Conservation (phyloP, 176 grass and related monocot species). For the Phragmites australis region DNA sequence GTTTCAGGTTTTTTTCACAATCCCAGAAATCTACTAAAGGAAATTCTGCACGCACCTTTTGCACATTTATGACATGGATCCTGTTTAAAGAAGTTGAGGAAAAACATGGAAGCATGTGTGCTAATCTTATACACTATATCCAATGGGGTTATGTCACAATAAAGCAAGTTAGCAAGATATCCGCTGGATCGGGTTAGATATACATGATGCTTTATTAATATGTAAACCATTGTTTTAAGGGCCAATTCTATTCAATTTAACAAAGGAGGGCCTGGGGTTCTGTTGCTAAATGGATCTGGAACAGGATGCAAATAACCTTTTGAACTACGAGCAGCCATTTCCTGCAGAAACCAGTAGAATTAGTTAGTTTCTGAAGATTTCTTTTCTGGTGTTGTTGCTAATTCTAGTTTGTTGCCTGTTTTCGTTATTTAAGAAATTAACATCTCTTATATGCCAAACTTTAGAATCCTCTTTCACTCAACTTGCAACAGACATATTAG, state of each 20-base stretch:
- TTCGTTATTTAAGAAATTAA: conserved; percentile 5
- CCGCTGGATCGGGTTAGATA: too few species aligned
- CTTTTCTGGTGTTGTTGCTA: not conserved
- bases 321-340: not conserved
- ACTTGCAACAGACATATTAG: not conserved
- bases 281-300: conserved; percentile 15
- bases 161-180: not conserved
- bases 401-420: not conserved
- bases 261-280: not conserved
- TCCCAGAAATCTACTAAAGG: conserved; percentile 11
- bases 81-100: not conserved
- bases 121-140: not conserved
- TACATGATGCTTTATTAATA: not conserved
- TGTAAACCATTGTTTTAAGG: not conserved
- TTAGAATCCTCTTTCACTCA: not conserved
- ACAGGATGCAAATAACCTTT: not conserved
- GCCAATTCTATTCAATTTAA: not conserved
- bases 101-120: not conserved
- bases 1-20: conserved; percentile 70
- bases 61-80: not conserved
- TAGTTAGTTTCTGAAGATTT: not conserved
- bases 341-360: too few species aligned
- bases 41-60: conserved; percentile 4
- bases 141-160: not conserved
- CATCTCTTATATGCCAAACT: not conserved